Conservation (phyloP, 2,329 filamentous ascomycete species). For the Capronia coronata region DNA sequence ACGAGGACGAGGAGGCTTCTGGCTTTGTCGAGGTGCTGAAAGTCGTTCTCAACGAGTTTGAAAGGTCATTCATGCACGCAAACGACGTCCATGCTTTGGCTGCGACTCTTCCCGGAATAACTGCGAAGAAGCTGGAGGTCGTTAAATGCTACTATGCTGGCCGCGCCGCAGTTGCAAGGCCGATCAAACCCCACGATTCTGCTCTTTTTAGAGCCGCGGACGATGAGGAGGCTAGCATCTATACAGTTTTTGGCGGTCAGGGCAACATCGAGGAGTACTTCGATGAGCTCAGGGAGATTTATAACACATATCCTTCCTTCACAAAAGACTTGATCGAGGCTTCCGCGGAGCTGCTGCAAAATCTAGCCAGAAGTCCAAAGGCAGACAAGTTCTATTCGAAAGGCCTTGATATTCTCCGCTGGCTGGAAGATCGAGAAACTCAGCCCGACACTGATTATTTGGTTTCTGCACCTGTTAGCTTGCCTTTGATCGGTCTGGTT, state of each 20-base stretch:
- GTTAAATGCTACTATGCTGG: slow-evolving; percentile 89
- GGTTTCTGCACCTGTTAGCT: slow-evolving; percentile 88
- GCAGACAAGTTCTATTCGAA: slow-evolving; percentile 96
- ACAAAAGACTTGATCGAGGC: slow-evolving; percentile 75
- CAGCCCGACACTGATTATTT: slow-evolving; percentile 93
- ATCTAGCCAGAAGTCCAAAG: slow-evolving; percentile 70
- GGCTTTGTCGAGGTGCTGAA: slow-evolving; percentile 91
- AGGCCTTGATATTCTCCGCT: slow-evolving; percentile 89
- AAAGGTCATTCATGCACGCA: slow-evolving; percentile 85
- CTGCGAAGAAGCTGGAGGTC: slow-evolving; percentile 83
- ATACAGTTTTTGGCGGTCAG: slow-evolving; percentile 92
- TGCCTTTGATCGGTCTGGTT: slow-evolving; percentile 90
- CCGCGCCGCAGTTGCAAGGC: slow-evolving; percentile 72
- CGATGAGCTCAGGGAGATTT: slow-evolving; percentile 87
- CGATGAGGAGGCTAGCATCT: slow-evolving; percentile 76
- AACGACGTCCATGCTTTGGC: slow-evolving; percentile 94
- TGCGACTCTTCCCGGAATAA: slow-evolving; percentile 78
- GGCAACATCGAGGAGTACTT: slow-evolving; percentile 99
- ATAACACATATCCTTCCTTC: slow-evolving; percentile 84
- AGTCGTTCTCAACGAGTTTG: slow-evolving; percentile 89
- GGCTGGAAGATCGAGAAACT: slow-evolving; percentile 81
- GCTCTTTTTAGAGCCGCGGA: slow-evolving; percentile 83
- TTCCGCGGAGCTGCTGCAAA: slow-evolving; percentile 81
- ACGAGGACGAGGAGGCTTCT: slow-evolving; percentile 80
- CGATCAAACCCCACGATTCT: slow-evolving; percentile 88